A percentile compares a stretch with the other conserved stretches of the same genome.
Conservation (phyloP, 805 yeast species). For the Candida qinlingensis region DNA sequence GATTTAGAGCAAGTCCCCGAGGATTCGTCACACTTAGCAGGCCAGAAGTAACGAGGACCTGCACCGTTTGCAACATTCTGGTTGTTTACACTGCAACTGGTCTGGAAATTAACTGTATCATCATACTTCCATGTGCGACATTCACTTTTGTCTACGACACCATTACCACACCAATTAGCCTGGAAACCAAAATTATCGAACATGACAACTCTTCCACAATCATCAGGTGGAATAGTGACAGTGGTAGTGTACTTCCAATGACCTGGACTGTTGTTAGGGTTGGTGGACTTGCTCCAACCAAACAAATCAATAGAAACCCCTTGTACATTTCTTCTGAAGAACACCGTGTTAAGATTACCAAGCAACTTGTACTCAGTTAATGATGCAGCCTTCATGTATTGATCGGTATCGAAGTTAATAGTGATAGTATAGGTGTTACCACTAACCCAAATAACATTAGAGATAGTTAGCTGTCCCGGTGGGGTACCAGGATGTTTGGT, state of each 20-base stretch:
- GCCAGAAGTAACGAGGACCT: background rate
- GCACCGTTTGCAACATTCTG: background rate
- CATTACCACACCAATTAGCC: background rate
- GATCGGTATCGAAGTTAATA: conserved; percentile 1
- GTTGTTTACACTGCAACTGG: background rate
- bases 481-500: background rate
- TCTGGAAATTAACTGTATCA: background rate
- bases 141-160: background rate
- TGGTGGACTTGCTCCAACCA: background rate
- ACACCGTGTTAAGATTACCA: background rate
- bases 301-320: too few species aligned
- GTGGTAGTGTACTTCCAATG: background rate
- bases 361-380: background rate
- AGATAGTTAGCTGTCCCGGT: background rate
- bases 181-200: background rate
- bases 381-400: background rate
- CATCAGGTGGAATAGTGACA: background rate
- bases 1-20: too few species aligned
- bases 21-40: background rate
- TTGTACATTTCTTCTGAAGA: background rate
- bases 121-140: background rate
- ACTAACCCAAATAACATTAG: background rate
- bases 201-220: background rate
- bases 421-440: conserved; percentile 2
- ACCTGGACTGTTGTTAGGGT: background rate